phyloP scores from a whole-genome alignment of 2,329 filamentous ascomycete species.

The Helicocarpus griseus region DNA sequence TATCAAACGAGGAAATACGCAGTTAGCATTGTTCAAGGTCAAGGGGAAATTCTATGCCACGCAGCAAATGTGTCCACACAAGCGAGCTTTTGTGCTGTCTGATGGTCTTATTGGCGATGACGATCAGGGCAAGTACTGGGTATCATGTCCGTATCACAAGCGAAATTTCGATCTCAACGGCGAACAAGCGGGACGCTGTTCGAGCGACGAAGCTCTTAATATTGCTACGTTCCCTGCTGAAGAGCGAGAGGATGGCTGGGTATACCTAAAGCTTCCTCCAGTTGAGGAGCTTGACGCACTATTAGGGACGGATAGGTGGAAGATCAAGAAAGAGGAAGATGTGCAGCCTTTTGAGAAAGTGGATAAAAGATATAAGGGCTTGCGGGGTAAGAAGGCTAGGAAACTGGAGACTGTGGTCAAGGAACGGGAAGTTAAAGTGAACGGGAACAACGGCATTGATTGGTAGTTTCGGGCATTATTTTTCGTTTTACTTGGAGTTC shows the following conservation, averaged over 20 bases:
- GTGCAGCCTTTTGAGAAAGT: slow-evolving; percentile 46
- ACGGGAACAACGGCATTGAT: slow-evolving; percentile 23
- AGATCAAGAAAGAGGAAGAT: slow-evolving; percentile 62
- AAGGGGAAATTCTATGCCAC: slow-evolving; percentile 71
- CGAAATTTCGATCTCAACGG: slow-evolving; percentile 72
- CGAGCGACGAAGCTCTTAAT: slow-evolving; percentile 62
- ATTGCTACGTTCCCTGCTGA: slow-evolving; percentile 77
- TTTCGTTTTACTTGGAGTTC: too few relatives aligned
- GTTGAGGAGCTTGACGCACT: slow-evolving; percentile 70
- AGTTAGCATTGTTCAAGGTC: slow-evolving; percentile 78
- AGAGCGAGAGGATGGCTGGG: slow-evolving; percentile 62
- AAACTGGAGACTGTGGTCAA: slow-evolving; percentile 14
- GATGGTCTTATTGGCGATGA: slow-evolving; percentile 69
- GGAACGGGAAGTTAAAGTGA: slow-evolving; percentile 7
- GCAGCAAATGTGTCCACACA: slow-evolving; percentile 93
- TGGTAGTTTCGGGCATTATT: too few relatives aligned
- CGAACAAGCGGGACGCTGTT: slow-evolving; percentile 57
- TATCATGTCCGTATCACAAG: slow-evolving; percentile 83
- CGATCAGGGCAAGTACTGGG: slow-evolving; percentile 58
- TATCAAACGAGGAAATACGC: slow-evolving; percentile 79
- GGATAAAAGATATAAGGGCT: slow-evolving; percentile 46
- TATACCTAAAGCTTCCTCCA: slow-evolving; percentile 73
- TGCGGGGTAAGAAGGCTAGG: slow-evolving; percentile 43
- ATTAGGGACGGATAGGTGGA: slow-evolving; percentile 70
- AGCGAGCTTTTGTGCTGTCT: slow-evolving; percentile 77